Base-by-base conservation (phyloP, 768 basidiomycete genomes). In the Ramaria sp. region DNA sequence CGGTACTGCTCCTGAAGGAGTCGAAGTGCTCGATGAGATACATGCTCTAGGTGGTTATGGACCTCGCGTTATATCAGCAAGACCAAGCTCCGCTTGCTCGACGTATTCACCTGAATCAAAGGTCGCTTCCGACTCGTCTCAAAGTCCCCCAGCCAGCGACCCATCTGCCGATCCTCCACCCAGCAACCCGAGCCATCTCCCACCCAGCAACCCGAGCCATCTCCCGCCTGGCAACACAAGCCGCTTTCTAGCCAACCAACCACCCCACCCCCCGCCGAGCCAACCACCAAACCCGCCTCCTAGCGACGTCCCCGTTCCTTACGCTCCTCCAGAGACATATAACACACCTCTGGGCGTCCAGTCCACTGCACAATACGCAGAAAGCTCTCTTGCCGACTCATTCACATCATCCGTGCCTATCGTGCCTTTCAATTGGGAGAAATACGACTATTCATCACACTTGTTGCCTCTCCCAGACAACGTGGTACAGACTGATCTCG, bases 21-120 rank as follows among this genome's bases (percentile, higher is more conserved):
- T 54, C 24, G 1, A 45, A 45, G 43, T 54, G 10, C 20, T 16
- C 5, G 52, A 54, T 24, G 52, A 54, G 42, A 54, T 54, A 16
- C 42, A 27, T 36, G 52, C 30, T 12, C 44, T 54, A 15, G 52
- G 52, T 18, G 52, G 52, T 3, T 42, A 30, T 45, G 27, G 25
- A 4, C 16, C 42, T 28, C 52, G 43, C 9, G 42, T 54, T n/a
- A 54, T 54, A 49, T 32, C 27, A 49, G 8, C 24, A 9, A 49
- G 28, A 27, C 28, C 48, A 9, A 30, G 34, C 5, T 48, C 30
- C 30, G 5, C 10, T 5, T 32, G 5, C 30, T 32, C 30, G 10
- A 32, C 30, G 10, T 32, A 28, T 25, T 28, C 27, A 16, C 20
- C 27, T 16, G 41, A 15, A 32, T 5, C 30, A 10, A 32, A 32